Base-by-base conservation (phyloP, 2,329 filamentous ascomycete genomes). In the Amesomyces nigricolor region DNA sequence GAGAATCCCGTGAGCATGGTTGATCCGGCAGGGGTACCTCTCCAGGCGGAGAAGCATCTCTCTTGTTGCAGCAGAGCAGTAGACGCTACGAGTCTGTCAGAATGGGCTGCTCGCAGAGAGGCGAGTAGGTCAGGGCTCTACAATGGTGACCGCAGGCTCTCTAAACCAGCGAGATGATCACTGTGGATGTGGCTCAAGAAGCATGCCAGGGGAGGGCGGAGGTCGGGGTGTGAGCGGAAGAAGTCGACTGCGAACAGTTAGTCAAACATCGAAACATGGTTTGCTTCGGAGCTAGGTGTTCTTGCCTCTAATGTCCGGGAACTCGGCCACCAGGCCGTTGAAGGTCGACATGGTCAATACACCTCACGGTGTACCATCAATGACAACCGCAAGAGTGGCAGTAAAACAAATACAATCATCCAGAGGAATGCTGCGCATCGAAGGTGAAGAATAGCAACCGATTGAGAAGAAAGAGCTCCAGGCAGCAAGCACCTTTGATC, bases 121-220 rank as follows among this genome's bases (percentile, higher is more conserved):
- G 9, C 8, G n/a, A 0, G 1, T 6, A 10, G 35, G 38, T 22
- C 11, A 40, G 26, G 7, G 14, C 38, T 73, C 42, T 69, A 82
- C 79, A 96, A 96, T 0, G 89, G 88, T 29, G 88, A 83, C 45
- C 83, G 81, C 52, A 91, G 78, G 11, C 78, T 81, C 63, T 95
- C 90, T 1, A 96, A 78, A 0, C 92, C 91, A 37, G 80, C 79
- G 1, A 96, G 79, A 70, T 96, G 92, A 64, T 96, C 91, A 61
- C 87, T 95, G 67, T 96, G 92, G 2, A 95, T 84, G 78, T 97
- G 92, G 70, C 88, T 95, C 26, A 97, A 77, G 67, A 97, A 96
- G 68, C 87, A 94, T 14, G 88, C 91, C 53, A 94, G 71, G 0
- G 90, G 88, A 4, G 87, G 79, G 14, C 72, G 78, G 14, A 71